A percentile compares a stretch with the other conserved stretches of the same genome.
Evolutionary conservation across 2,329 filamentous ascomycete genomes (phyloP).

Genomic region (Cytospora mali): DNA sequence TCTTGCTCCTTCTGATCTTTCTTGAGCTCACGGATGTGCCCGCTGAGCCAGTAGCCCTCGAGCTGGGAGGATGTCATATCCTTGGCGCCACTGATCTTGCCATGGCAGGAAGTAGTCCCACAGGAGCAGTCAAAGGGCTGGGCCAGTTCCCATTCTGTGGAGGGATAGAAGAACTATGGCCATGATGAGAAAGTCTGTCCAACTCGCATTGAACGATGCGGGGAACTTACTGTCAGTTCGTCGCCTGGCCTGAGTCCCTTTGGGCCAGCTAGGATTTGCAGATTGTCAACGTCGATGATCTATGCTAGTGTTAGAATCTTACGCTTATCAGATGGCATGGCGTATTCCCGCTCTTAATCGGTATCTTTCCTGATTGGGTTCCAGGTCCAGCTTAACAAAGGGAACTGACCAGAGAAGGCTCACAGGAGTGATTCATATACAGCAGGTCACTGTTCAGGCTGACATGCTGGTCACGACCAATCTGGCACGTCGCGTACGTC

Average conservation of each 20-base stretch:
- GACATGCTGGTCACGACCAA: slow-evolving; percentile 57
- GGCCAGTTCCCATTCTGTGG: slow-evolving; percentile 74
- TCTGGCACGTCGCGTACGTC: slow-evolving; percentile 68
- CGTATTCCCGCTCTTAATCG: background rate
- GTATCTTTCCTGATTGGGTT: background rate
- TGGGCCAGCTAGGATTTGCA: slow-evolving; percentile 60
- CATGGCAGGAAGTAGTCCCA: slow-evolving; percentile 57
- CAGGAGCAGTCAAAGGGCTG: slow-evolving; percentile 72
- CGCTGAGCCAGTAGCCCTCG: slow-evolving; percentile 62
- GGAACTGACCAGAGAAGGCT: slow-evolving; percentile 60
- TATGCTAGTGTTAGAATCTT: slow-evolving; percentile 34
- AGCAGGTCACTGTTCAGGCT: slow-evolving; percentile 67
- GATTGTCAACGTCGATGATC: slow-evolving; percentile 63
- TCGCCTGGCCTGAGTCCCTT: slow-evolving; percentile 57
- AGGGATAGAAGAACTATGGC: slow-evolving; percentile 70
- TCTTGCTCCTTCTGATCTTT: slow-evolving; percentile 42
- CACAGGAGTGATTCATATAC: slow-evolving; percentile 70
- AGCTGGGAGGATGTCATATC: slow-evolving; percentile 59
- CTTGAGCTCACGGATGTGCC: slow-evolving; percentile 60
- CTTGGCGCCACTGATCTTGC: slow-evolving; percentile 64
- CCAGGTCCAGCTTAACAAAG: background rate
- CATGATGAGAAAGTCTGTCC: background rate
- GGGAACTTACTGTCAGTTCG: slow-evolving; percentile 54
- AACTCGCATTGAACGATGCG: background rate
- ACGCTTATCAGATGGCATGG: background rate